A percentile compares a stretch with the other conserved stretches of the same genome.
Conservation (phyloP, 2,329 filamentous ascomycete species). For the Colletotrichum caudatum region DNA sequence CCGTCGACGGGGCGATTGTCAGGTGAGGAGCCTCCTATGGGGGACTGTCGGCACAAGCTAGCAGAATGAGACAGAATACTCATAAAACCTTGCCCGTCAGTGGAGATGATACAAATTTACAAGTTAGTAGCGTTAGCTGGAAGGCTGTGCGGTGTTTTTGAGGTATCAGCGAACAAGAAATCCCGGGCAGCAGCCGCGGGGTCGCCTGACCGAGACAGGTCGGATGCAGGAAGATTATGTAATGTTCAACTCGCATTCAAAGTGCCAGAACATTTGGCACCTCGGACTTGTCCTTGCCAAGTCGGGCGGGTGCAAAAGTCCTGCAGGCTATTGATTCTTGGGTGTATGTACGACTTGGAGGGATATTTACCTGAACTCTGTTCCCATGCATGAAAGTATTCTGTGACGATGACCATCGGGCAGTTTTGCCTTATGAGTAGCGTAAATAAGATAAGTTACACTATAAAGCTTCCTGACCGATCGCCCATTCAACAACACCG, state of each 20-base stretch:
- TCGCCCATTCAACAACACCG: too few relatives aligned
- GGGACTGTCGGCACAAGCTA: not conserved
- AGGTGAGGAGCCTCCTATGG: not conserved
- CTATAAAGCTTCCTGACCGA: not conserved
- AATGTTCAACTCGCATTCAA: not conserved
- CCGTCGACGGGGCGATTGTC: not conserved
- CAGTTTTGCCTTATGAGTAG: not conserved
- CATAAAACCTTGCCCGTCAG: not conserved
- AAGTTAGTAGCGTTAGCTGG: not conserved
- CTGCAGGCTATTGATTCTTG: not conserved
- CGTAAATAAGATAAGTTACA: too few relatives aligned
- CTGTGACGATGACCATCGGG: not conserved
- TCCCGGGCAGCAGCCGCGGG: not conserved
- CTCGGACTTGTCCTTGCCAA: not conserved
- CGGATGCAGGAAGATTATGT: conserved; percentile 11
- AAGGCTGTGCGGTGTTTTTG: not conserved
- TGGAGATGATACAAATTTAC: too few relatives aligned
- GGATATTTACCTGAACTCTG: not conserved
- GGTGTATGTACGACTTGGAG: not conserved
- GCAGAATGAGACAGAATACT: not conserved
- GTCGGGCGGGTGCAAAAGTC: not conserved
- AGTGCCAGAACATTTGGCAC: not conserved
- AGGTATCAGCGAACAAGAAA: not conserved
- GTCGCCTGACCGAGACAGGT: conserved; percentile 8
- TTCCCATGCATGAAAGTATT: not conserved